Evolutionary conservation across 768 basidiomycete species (phyloP).

Genomic region (Exidia glandulosa): DNA sequence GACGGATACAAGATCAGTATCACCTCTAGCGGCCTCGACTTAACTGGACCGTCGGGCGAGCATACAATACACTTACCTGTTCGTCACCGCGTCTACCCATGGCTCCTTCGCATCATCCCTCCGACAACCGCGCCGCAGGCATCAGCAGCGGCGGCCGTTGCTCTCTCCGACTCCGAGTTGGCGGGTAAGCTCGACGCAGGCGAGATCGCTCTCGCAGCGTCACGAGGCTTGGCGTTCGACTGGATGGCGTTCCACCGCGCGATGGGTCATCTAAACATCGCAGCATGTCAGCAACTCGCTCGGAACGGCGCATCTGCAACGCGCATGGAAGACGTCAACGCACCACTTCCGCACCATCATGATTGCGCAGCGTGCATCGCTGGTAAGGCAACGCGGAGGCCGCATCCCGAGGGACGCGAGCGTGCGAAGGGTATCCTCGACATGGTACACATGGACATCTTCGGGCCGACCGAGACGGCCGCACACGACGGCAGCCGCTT

Average conservation of each 20-base stretch:
- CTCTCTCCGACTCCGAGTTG: not conserved
- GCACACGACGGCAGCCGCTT: not conserved
- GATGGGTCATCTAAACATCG: not conserved
- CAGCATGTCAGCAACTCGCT: not conserved
- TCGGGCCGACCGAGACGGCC: not conserved
- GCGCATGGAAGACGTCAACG: not conserved
- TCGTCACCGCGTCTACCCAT: not conserved
- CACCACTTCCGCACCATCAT: not conserved
- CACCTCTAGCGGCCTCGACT: not conserved
- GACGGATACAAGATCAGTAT: not conserved
- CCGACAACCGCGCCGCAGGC: not conserved
- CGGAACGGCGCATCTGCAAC: not conserved
- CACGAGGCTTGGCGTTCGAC: not conserved
- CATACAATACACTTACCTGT: not conserved
- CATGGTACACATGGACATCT: not conserved
- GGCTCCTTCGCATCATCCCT: not conserved
- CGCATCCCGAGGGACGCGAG: not conserved
- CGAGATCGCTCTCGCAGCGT: not conserved
- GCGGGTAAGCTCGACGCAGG: not conserved
- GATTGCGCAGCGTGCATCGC: not conserved
- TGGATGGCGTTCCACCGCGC: not conserved
- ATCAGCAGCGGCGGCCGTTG: not conserved
- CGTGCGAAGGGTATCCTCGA: not conserved
- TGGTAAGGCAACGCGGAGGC: not conserved
- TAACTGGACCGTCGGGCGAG: not conserved